A percentile compares a stretch with the other conserved stretches of the same genome.
Conservation (phyloP, 73 alveolate genomes). For the Halteria grandinella region DNA sequence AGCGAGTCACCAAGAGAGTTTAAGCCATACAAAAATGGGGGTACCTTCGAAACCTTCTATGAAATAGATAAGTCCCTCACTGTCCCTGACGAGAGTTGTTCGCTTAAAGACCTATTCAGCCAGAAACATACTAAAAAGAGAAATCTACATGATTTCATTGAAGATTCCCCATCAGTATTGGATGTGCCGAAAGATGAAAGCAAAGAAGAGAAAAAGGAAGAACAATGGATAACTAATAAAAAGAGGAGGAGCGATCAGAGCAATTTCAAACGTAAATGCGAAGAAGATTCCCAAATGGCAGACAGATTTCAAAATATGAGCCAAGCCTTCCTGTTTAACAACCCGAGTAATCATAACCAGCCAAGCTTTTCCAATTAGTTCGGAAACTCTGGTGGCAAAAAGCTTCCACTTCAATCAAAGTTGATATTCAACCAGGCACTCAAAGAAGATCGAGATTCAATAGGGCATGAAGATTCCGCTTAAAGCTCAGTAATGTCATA, state of each 20-base stretch:
- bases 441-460: constrained; percentile 33
- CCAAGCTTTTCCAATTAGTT: too few species aligned
- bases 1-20: background rate
- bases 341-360: too few species aligned
- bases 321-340: constrained; percentile 5
- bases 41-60: constrained; percentile 20
- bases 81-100: constrained; percentile 19
- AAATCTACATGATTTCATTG: too few species aligned
- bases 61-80: background rate
- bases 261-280: background rate
- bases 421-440: too few species aligned
- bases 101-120: constrained; percentile 27
- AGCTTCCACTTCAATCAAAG: too few species aligned
- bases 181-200: too few species aligned
- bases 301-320: constrained; percentile 10
- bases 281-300: constrained; percentile 13
- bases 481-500: constrained; percentile 17
- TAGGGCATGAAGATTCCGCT: background rate
- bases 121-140: constrained; percentile 22
- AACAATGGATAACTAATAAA: constrained; percentile 32
- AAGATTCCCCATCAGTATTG: too few species aligned
- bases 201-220: background rate
- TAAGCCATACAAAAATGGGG: background rate
- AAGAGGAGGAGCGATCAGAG: too few species aligned
- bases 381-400: background rate